phyloP scores from a whole-genome alignment of 1,284 basidiomycete species.

The Athelia psychrophila region DNA sequence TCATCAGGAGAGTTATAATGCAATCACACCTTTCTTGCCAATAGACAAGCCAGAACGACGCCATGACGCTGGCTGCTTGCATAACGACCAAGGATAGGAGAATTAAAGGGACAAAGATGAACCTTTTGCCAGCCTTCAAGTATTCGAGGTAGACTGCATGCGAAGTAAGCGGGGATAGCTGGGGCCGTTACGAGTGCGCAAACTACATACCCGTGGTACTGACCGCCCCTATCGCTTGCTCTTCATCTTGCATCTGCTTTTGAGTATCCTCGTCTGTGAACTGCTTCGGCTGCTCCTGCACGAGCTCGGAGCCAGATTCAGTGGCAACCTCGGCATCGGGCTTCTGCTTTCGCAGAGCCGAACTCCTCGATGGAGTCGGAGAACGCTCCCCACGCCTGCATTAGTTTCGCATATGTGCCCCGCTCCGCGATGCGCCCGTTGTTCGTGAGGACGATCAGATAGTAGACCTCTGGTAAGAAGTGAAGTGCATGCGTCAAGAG shows the following conservation, averaged over 20 bases:
- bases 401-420: constrained; percentile 72
- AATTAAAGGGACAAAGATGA: constrained; percentile 50
- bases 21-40: no score
- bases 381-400: constrained; percentile 66
- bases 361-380: constrained; percentile 68
- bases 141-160: constrained; percentile 51
- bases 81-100: constrained; percentile 47
- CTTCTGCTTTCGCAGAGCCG: constrained; percentile 52
- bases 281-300: no score
- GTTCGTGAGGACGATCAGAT: constrained; percentile 65
- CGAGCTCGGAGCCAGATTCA: no score
- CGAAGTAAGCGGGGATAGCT: no score
- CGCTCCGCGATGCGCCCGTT: constrained; percentile 76
- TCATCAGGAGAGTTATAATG: no score
- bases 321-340: constrained; percentile 21
- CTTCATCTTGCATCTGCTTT: constrained; percentile 12
- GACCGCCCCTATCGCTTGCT: no score
- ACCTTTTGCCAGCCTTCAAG: constrained; percentile 53
- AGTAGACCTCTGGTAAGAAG: constrained; percentile 79
- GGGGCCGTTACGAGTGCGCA: constrained; percentile 42
- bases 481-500: constrained; percentile 85
- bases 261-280: constrained; percentile 24
- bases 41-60: constrained; percentile 73
- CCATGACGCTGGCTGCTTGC: constrained; percentile 59
- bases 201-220: constrained; percentile 35